Conservation (phyloP, 225 moss, liverwort and hornwort genomes). For the Anthoceros angustus region DNA sequence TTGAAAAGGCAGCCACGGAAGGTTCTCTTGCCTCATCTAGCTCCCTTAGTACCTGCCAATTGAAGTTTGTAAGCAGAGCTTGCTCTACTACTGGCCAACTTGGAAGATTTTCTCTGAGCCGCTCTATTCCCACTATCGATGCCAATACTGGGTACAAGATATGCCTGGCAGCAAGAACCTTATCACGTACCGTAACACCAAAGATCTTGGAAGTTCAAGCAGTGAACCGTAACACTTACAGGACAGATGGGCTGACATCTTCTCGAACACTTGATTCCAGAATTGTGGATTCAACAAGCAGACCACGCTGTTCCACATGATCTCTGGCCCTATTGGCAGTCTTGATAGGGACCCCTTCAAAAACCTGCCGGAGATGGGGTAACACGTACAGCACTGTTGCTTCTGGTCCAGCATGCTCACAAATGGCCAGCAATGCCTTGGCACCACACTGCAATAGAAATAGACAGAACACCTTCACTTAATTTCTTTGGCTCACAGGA, state of each 20-base stretch:
- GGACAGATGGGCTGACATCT: neutral
- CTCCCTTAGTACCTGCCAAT: constrained; percentile 40
- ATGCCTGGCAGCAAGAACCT: constrained; percentile 19
- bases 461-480: neutral
- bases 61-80: constrained; percentile 50
- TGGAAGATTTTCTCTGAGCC: constrained; percentile 47
- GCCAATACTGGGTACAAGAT: constrained; percentile 64
- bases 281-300: too few species aligned
- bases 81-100: constrained; percentile 70
- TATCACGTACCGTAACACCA: neutral
- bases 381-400: constrained; percentile 41
- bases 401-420: constrained; percentile 52
- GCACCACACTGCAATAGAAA: constrained; percentile 43
- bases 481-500: too few species aligned
- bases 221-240: neutral
- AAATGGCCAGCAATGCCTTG: constrained; percentile 50
- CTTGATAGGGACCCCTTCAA: constrained; percentile 17
- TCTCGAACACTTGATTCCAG: too few species aligned
- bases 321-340: constrained; percentile 48
- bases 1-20: too few species aligned
- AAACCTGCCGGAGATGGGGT: constrained; percentile 49
- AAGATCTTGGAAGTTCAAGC: neutral
- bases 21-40: too few species aligned
- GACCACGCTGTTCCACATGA: constrained; percentile 8
- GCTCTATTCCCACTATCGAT: constrained; percentile 58